Evolutionary conservation across 2,329 filamentous ascomycete species (phyloP).

Genomic region (Plectosphaerella plurivora): DNA sequence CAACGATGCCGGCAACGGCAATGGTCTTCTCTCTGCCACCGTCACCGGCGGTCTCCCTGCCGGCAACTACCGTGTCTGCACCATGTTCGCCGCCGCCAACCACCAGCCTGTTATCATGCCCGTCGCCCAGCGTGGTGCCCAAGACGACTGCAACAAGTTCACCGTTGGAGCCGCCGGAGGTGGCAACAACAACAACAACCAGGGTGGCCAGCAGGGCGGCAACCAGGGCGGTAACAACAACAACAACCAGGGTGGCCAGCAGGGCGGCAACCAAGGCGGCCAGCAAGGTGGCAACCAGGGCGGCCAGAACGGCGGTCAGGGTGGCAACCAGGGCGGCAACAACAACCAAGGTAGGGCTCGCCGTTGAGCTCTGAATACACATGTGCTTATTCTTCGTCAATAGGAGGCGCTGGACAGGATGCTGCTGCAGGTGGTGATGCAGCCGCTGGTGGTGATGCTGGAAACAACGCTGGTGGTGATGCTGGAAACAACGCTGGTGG

Average conservation of each 20-base stretch:
- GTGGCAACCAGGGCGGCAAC: constrained; percentile 5
- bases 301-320: constrained; percentile 6
- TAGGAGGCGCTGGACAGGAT: no score
- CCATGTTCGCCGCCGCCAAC: constrained; percentile 59
- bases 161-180: no score
- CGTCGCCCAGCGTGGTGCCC: constrained; percentile 61
- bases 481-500: background rate
- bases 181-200: constrained; percentile 8
- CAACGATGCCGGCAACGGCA: constrained; percentile 54
- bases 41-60: constrained; percentile 55
- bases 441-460: background rate
- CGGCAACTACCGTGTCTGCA: constrained; percentile 63
- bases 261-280: constrained; percentile 15
- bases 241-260: constrained; percentile 8
- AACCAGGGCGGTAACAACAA: constrained; percentile 5
- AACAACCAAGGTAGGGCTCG: constrained; percentile 3
- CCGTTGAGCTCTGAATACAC: background rate
- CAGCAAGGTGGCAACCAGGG: constrained; percentile 11
- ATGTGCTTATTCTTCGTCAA: no score
- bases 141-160: constrained; percentile 52
- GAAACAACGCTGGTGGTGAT: background rate
- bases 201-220: constrained; percentile 4
- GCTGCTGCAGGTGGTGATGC: no score
- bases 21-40: constrained; percentile 46
- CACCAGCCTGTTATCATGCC: constrained; percentile 65